phyloP scores from a whole-genome alignment of 371 early-diverging fungal species.

The Parasitella parasitica region DNA sequence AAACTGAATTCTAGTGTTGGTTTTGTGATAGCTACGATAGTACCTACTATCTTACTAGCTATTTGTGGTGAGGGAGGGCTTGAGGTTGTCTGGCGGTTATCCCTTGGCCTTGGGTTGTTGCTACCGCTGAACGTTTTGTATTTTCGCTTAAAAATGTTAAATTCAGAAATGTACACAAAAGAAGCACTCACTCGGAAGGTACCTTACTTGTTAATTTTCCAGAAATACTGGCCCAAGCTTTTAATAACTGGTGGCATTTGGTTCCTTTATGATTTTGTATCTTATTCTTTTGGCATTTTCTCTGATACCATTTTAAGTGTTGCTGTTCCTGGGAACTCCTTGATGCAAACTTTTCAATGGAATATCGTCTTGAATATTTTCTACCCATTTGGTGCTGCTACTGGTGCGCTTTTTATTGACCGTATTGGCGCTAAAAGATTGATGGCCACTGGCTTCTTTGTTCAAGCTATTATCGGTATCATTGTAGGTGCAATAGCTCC shows the following conservation, averaged over 20 bases:
- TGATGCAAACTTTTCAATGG: slow-evolving; percentile 43
- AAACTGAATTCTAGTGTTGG: slow-evolving; percentile 37
- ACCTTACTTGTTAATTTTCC: slow-evolving; percentile 55
- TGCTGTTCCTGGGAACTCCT: slow-evolving; percentile 24
- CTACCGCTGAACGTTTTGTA: slow-evolving; percentile 53
- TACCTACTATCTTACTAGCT: slow-evolving; percentile 49
- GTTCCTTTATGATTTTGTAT: slow-evolving; percentile 65
- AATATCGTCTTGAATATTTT: slow-evolving; percentile 53
- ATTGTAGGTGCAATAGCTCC: slow-evolving; percentile 48
- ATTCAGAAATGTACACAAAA: slow-evolving; percentile 47
- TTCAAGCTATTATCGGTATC: slow-evolving; percentile 51
- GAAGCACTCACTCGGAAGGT: slow-evolving; percentile 52
- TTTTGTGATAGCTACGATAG: slow-evolving; percentile 47
- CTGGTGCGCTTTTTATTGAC: slow-evolving; percentile 51
- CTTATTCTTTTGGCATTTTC: slow-evolving; percentile 59
- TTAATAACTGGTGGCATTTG: slow-evolving; percentile 56
- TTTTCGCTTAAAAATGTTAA: slow-evolving; percentile 57
- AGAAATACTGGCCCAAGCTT: slow-evolving; percentile 56
- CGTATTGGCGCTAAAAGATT: slow-evolving; percentile 50
- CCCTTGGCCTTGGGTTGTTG: slow-evolving; percentile 51
- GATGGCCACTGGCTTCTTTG: slow-evolving; percentile 55
- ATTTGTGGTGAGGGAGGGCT: slow-evolving; percentile 34
- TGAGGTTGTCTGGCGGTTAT: slow-evolving; percentile 50
- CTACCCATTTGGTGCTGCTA: slow-evolving; percentile 52
- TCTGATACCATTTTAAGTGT: slow-evolving; percentile 30